Evolutionary conservation across 192 early-diverging fungal species (phyloP).

Genomic region (Fimicolochytrium jonesii): DNA sequence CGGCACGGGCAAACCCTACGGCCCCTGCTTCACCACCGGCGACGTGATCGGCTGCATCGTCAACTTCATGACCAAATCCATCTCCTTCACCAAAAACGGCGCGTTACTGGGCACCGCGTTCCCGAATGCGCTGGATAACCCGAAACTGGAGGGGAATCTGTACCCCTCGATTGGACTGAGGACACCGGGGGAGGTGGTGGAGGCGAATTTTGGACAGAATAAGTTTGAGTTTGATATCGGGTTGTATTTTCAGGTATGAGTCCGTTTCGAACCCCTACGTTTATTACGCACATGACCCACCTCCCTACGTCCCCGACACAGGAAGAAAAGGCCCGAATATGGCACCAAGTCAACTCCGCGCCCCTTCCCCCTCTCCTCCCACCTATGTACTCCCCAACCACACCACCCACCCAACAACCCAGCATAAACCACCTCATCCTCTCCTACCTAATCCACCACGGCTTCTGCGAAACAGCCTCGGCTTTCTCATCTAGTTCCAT

Average conservation of each 20-base stretch:
- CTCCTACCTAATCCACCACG: conserved; percentile 78
- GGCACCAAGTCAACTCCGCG: conserved; percentile 17
- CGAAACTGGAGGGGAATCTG: conserved; percentile 33
- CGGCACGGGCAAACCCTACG: conserved; percentile 74
- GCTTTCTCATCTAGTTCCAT: too few species aligned
- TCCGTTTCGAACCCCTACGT: too few species aligned
- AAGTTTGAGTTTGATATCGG: conserved; percentile 73
- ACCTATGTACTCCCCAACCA: background rate
- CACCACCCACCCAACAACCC: background rate
- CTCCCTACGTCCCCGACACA: too few species aligned
- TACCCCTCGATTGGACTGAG: conserved; percentile 74
- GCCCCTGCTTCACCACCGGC: conserved; percentile 86
- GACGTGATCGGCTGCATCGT: conserved; percentile 92
- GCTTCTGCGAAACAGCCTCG: conserved; percentile 72
- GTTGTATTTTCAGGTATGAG: conserved; percentile 46
- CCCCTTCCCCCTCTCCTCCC: conserved; percentile 10
- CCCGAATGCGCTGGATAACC: conserved; percentile 27
- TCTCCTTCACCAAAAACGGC: conserved; percentile 95
- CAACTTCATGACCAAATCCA: conserved; percentile 69
- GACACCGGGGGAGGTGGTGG: conserved; percentile 66
- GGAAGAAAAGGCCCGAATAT: conserved; percentile 24
- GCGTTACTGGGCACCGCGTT: conserved; percentile 47
- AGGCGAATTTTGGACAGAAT: conserved; percentile 73
- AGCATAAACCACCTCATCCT: conserved; percentile 63
- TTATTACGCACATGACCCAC: too few species aligned